Evolutionary conservation across 805 yeast genomes (phyloP), one percentile per base, ranked within the genome.

Genomic region (Pichia sporocuriosa): DNA sequence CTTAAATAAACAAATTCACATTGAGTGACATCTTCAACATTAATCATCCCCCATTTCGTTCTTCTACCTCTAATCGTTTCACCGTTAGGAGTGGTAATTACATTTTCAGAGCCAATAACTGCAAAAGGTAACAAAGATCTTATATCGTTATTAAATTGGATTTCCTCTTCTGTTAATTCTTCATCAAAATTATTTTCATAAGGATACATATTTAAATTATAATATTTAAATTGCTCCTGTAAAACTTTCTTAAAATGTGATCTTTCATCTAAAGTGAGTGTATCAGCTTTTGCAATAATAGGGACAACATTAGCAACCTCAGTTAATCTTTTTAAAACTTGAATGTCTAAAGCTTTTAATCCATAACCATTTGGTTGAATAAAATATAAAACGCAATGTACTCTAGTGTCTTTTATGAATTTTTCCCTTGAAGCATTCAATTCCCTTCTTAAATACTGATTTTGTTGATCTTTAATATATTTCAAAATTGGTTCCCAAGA

Each of bases 401-500:
- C 95, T 58, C 97, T 79, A 11, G 96, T 77, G 64, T 90, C 98
- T 30, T 73, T 76, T 46, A 89, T 83, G 57, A 70, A 66, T 62
- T 75, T 75, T 58, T 88, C 96, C 66, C 97, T 81, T 57, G 84
- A 87, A 10, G 97, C 96, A 16, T 95, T 90, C 61, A 90, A 79
- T 66, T 89, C 97, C 63, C 84, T 85, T 67, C 97, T 82, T 59
- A 89, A 72, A 63, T 84, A 89, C 56, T 81, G 81, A 32, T 94
- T 83, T 63, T 89, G 95, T 66, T 89, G 97, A 65, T 89, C 97
- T 67, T 89, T 89, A 61, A 89, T 86, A 66, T 88, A 89, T 65
- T 86, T 87, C 50, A 89, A 81, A 48, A 89, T 80, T 40, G 96
- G 96, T 55, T 89, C 97, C 96, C 97, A 90, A 65, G 95, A 88